Conservation (phyloP, 768 basidiomycete species). For the Tremella fuciformis region DNA sequence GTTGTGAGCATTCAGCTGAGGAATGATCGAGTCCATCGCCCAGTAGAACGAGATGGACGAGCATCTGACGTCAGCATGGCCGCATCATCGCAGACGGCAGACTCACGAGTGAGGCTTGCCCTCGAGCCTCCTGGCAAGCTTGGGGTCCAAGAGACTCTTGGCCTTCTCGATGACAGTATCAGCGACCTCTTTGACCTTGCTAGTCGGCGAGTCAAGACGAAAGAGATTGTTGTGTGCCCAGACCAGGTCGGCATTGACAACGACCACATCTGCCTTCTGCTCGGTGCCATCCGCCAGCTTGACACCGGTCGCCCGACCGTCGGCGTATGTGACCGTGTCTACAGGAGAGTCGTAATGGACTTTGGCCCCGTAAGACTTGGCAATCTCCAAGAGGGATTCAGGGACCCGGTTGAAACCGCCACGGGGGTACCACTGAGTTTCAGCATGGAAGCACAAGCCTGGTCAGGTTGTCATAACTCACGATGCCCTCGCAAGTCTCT, state of each 20-base stretch:
- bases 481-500: conserved; percentile 54
- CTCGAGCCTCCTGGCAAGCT: conserved; percentile 32
- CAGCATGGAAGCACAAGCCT: neutral
- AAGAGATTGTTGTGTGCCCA: conserved; percentile 54
- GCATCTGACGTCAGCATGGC: conserved; percentile 44
- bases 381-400: conserved; percentile 50
- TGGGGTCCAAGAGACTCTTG: conserved; percentile 31
- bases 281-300: conserved; percentile 44
- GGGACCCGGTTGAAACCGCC: conserved; percentile 50
- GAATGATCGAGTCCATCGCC: conserved; percentile 52
- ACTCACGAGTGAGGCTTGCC: conserved; percentile 47
- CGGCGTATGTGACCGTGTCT: conserved; percentile 43
- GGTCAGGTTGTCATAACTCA: conserved; percentile 25
- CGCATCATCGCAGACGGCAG: neutral
- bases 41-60: conserved; percentile 56
- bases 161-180: neutral
- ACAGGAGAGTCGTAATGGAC: conserved; percentile 52
- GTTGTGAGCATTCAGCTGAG: conserved; percentile 53
- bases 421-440: conserved; percentile 44
- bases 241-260: conserved; percentile 55
- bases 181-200: neutral
- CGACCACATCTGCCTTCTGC: conserved; percentile 51
- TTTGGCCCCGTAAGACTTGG: conserved; percentile 48
- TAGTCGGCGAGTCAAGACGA: conserved; percentile 4
- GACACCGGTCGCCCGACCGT: conserved; percentile 51